Conservation (phyloP, 768 basidiomycete genomes). For the Rickenella mellea region DNA sequence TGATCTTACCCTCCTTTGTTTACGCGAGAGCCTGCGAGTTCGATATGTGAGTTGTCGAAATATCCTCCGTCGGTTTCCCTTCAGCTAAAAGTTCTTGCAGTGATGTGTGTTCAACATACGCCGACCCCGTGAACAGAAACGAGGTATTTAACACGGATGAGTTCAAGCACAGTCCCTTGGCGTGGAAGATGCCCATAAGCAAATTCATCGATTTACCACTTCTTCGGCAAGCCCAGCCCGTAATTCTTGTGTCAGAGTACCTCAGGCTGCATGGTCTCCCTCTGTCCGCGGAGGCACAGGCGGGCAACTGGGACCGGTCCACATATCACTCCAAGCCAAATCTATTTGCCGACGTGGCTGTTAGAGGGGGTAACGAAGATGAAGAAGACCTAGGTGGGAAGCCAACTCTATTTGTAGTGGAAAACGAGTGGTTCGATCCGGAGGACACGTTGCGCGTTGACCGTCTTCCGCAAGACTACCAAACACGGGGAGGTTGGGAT, state of each 20-base stretch:
- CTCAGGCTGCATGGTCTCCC: constrained; percentile 29
- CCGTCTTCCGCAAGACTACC: constrained; percentile 21
- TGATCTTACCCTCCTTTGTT: constrained; percentile 33
- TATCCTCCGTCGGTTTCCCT: too few relatives aligned
- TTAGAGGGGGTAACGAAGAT: too few relatives aligned
- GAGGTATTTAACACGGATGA: constrained; percentile 31
- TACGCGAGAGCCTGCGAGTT: constrained; percentile 38
- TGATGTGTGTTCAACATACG: constrained; percentile 32
- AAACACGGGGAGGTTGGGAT: constrained; percentile 22
- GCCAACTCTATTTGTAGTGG: constrained; percentile 24
- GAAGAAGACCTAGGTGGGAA: constrained; percentile 9
- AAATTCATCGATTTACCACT: constrained; percentile 33
- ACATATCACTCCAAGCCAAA: constrained; percentile 23
- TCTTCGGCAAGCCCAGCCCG: constrained; percentile 26
- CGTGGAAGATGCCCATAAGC: constrained; percentile 25
- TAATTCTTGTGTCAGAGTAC: constrained; percentile 33
- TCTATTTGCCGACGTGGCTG: too few relatives aligned
- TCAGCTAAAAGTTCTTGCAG: too few relatives aligned
- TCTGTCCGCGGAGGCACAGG: constrained; percentile 23
- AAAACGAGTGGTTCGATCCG: constrained; percentile 33
- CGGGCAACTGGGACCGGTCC: constrained; percentile 28
- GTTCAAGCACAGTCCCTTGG: constrained; percentile 29
- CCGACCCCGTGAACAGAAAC: constrained; percentile 34
- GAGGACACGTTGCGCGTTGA: constrained; percentile 27
- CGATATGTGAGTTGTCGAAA: constrained; percentile 22